Evolutionary conservation across 345 rosid genomes (phyloP).

Genomic region (Reutealis trisperma): DNA sequence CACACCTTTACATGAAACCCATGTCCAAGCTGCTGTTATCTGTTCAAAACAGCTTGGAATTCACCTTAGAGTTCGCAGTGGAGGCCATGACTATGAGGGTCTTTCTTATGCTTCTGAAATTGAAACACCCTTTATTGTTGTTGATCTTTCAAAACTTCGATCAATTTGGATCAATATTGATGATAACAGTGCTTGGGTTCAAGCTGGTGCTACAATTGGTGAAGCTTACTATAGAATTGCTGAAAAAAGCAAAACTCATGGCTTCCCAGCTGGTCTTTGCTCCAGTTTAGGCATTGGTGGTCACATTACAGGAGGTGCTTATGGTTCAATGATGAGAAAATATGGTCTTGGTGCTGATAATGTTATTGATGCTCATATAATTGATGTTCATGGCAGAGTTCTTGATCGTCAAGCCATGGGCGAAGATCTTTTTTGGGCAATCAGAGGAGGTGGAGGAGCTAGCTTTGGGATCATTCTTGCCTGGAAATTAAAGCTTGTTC

Average conservation of each 20-base stretch:
- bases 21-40: conserved; percentile 29
- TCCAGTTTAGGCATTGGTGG: conserved; percentile 22
- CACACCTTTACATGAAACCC: conserved; percentile 32
- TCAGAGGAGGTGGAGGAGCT: conserved; percentile 25
- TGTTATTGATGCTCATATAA: conserved; percentile 15
- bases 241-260: conserved; percentile 19
- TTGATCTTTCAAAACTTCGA: conserved; percentile 24
- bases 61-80: conserved; percentile 27
- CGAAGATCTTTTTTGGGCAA: conserved; percentile 25
- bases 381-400: conserved; percentile 18
- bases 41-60: conserved; percentile 24
- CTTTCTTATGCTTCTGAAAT: conserved; percentile 21
- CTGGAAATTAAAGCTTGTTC: conserved; percentile 27
- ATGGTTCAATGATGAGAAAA: conserved; percentile 29
- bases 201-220: conserved; percentile 25
- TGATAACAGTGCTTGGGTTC: conserved; percentile 19
- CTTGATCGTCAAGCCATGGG: conserved; percentile 11
- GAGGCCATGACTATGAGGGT: conserved; percentile 31
- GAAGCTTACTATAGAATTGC: conserved; percentile 25
- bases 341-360: conserved; percentile 24
- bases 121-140: conserved; percentile 15
- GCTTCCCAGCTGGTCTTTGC: conserved; percentile 25
- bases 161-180: conserved; percentile 4
- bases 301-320: conserved; percentile 26
- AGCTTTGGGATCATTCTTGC: conserved; percentile 20